Base-by-base conservation (phyloP, 192 early-diverging fungal species). In the Gorgonomyces haynaldii region DNA sequence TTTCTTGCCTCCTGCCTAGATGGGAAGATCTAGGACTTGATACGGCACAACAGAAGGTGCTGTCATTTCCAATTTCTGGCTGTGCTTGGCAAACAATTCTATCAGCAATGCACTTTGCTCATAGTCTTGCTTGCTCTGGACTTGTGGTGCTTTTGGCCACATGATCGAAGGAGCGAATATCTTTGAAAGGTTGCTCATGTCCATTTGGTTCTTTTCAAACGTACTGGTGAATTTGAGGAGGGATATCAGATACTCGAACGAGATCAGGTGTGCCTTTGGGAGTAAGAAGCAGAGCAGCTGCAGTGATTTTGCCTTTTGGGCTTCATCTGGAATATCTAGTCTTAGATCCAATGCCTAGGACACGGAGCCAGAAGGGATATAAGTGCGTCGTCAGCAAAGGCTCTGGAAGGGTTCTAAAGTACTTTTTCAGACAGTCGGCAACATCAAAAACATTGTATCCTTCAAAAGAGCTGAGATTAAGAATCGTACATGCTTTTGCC, bases 1-100 rank as follows among this genome's bases (percentile, higher is more conserved):
- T 46, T 95, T 91, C 62, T 80, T 82, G 44, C 88, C 88, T n/a
- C 89, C 87, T 0, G 89, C 87, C 3, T 91, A 43, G 42, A 58
- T 23, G 5, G 17, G 16, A 46, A 24, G 30, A 46, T 22, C 39
- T 41, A 8, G 24, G 20, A 41, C 20, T 41, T 4, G 39, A 41
- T 21, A 19, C 39, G 24, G 20, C 39, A 41, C 39, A n/a, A n/a
- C 39, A 4, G 39, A 19, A 2, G 39, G 39, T 21, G n/a, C 30
- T 8, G 30, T 31, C 30, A 31, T 31, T 31, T 8, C 30, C 30
- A 31, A 31, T 8, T 8, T 5, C 3, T 38, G 12, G 27, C 19
- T 49, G 4, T 13, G 3, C 10, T 38, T 38, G 13, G 22, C 31
- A 4, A 49, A n/a, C 32, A 49, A 28, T 20, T 35, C 13, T 26